Conservation (phyloP, 768 basidiomycete species). For the Mycena rosella region DNA sequence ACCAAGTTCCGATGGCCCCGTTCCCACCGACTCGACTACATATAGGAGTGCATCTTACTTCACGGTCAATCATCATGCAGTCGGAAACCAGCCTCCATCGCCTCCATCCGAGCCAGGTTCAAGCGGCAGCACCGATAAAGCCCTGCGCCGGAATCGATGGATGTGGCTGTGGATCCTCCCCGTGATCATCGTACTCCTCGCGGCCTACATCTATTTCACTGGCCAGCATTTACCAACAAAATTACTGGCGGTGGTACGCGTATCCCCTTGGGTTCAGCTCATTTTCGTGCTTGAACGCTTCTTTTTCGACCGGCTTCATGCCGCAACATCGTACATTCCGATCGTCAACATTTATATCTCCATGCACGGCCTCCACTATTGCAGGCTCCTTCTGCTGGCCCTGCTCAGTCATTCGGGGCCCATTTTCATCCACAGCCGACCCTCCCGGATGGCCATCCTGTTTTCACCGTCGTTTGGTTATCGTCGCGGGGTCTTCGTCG, state of each 20-base stretch:
- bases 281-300: not conserved
- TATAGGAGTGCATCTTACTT: not conserved
- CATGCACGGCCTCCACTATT: not conserved
- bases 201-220: not conserved
- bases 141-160: not conserved
- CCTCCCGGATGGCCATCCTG: no score
- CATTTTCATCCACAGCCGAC: no score
- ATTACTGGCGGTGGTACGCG: not conserved
- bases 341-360: not conserved
- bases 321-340: not conserved
- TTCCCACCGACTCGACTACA: not conserved
- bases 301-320: not conserved
- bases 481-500: no score
- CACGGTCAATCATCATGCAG: not conserved
- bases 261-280: not conserved
- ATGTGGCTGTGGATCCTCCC: conserved; percentile 4
- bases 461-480: no score
- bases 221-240: not conserved
- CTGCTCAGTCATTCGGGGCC: not conserved
- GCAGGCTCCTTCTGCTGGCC: not conserved
- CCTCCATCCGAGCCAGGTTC: conserved; percentile 10
- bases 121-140: not conserved
- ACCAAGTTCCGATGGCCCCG: not conserved
- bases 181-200: not conserved
- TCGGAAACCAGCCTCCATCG: not conserved